Evolutionary conservation across 1,139 yeast genomes (phyloP).

Genomic region (Blastobotrys capitulatus): DNA sequence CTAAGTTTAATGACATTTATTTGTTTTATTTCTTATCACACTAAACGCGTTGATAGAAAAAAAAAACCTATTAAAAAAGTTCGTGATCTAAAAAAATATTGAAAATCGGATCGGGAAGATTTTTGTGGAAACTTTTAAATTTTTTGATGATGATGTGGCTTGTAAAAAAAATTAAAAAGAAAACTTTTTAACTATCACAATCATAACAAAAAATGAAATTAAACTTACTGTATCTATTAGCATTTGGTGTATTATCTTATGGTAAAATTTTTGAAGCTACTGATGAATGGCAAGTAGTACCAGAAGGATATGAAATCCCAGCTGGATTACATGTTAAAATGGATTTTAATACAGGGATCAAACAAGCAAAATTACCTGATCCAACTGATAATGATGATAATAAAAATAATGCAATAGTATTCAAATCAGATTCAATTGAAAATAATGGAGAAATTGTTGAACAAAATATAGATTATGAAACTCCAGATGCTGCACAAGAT

Average conservation of each 20-base stretch:
- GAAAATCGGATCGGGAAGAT: too few relatives aligned
- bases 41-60: background rate
- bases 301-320: slow-evolving; percentile 67
- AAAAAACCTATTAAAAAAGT: background rate
- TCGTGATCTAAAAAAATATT: background rate
- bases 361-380: slow-evolving; percentile 50
- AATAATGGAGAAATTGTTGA: slow-evolving; percentile 2
- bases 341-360: slow-evolving; percentile 59
- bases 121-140: too few relatives aligned
- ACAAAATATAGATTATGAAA: background rate
- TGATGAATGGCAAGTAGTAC: slow-evolving; percentile 60
- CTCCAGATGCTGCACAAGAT: slow-evolving; percentile 8
- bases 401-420: slow-evolving; percentile 11
- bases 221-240: too few relatives aligned
- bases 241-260: too few relatives aligned
- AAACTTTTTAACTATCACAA: too few relatives aligned
- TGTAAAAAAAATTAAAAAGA: too few relatives aligned
- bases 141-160: too few relatives aligned
- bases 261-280: slow-evolving; percentile 50
- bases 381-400: slow-evolving; percentile 19
- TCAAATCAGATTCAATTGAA: background rate
- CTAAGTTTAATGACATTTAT: slow-evolving; percentile 1
- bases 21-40: background rate
- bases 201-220: too few relatives aligned
- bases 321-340: slow-evolving; percentile 67